Percentiles rank a stretch among this genome's conserved stretches.
Evolutionary conservation across 768 basidiomycete genomes (phyloP).

Genomic region (Mycena polygramma): DNA sequence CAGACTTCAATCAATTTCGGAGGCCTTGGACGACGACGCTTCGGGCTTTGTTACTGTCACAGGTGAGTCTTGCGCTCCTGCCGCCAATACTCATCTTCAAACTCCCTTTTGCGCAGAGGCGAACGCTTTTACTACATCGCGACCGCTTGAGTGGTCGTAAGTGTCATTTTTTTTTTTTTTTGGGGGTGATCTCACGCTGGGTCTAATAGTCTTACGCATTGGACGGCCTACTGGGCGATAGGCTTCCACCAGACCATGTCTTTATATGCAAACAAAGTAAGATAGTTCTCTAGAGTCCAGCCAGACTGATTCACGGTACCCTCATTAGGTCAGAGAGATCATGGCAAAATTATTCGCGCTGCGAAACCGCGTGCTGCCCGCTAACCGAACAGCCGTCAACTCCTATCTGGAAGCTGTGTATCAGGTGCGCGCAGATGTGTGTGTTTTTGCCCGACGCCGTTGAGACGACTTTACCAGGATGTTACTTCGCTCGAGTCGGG

Average conservation of each 20-base stretch:
- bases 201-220: slow-evolving; percentile 42
- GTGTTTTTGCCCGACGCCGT: too few relatives aligned
- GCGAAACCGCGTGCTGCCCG: slow-evolving; percentile 38
- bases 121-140: slow-evolving; percentile 45
- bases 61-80: too few relatives aligned
- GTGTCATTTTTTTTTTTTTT: slow-evolving; percentile 27
- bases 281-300: too few relatives aligned
- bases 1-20: slow-evolving; percentile 45
- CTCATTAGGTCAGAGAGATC: slow-evolving; percentile 41
- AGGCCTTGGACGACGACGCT: slow-evolving; percentile 54
- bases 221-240: slow-evolving; percentile 51
- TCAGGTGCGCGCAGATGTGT: too few relatives aligned
- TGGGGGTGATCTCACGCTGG: too few relatives aligned
- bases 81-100: too few relatives aligned
- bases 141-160: slow-evolving; percentile 48
- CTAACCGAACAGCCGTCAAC: slow-evolving; percentile 43
- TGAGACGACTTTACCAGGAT: slow-evolving; percentile 27
- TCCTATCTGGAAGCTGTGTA: slow-evolving; percentile 38
- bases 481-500: slow-evolving; percentile 35
- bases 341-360: slow-evolving; percentile 40
- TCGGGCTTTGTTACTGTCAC: slow-evolving; percentile 49
- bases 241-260: slow-evolving; percentile 42
- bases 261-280: slow-evolving; percentile 27
- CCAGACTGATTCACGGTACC: too few relatives aligned
- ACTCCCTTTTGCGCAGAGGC: slow-evolving; percentile 40